Conservation (phyloP, 345 rosid genomes). For the Melastoma malabathricum region DNA sequence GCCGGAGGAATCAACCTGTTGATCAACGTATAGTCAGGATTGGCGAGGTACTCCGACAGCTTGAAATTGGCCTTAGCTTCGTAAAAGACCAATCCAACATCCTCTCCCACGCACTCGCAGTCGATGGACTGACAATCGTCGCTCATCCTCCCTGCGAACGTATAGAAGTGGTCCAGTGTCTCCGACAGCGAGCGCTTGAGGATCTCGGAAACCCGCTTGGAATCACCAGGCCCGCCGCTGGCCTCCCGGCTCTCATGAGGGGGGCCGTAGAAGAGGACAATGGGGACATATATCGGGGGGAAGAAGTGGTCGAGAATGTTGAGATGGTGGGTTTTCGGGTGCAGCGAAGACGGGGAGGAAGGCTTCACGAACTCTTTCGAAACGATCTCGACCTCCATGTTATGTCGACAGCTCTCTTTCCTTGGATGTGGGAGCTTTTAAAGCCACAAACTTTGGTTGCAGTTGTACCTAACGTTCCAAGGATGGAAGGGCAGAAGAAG, state of each 20-base stretch:
- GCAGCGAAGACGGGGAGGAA: conserved; percentile 23
- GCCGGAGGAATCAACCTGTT: background rate
- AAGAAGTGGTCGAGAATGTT: conserved; percentile 31
- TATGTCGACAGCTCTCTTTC: too few species aligned
- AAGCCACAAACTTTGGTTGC: too few species aligned
- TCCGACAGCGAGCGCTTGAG: conserved; percentile 23
- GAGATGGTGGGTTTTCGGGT: conserved; percentile 18
- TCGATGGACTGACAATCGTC: conserved; percentile 13
- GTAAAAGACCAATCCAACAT: conserved; percentile 10
- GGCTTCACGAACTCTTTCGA: conserved; percentile 24
- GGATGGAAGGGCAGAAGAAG: too few species aligned
- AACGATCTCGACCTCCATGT: conserved; percentile 22
- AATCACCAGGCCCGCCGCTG: background rate
- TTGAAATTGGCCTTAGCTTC: conserved; percentile 13
- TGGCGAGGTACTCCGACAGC: conserved; percentile 4
- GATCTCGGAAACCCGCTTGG: conserved; percentile 3
- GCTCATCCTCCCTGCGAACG: conserved; percentile 22
- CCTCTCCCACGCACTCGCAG: conserved; percentile 23
- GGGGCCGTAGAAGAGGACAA: conserved; percentile 19
- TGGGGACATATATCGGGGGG: conserved; percentile 13
- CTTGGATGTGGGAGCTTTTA: too few species aligned
- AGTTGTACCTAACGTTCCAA: too few species aligned
- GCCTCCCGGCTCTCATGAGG: background rate
- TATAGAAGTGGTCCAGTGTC: conserved; percentile 20
- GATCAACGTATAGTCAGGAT: background rate